Evolutionary conservation across 495 filamentous ascomycete genomes (phyloP).

Genomic region (Annulohypoxylon stygium): DNA sequence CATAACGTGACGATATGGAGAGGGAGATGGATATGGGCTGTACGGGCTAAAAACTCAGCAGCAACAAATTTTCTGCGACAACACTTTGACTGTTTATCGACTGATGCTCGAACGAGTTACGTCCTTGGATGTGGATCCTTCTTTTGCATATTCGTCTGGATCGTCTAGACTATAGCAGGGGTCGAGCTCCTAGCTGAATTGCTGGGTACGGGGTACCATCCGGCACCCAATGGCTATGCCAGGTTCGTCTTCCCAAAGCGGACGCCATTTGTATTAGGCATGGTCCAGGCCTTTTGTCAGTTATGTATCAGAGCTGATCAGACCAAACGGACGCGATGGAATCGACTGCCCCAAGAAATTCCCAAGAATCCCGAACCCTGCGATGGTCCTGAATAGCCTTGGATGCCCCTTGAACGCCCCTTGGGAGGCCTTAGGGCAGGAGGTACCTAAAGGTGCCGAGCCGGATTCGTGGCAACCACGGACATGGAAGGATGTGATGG

Average conservation of each 20-base stretch:
- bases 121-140: slow-evolving; percentile 28
- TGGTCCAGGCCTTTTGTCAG: slow-evolving; percentile 26
- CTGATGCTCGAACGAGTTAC: slow-evolving; percentile 43
- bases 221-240: slow-evolving; percentile 28
- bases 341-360: slow-evolving; percentile 12
- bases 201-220: slow-evolving; percentile 39
- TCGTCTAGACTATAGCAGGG: slow-evolving; percentile 27
- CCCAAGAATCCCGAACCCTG: slow-evolving; percentile 23
- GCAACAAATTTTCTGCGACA: slow-evolving; percentile 15
- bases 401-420: background rate
- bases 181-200: slow-evolving; percentile 24
- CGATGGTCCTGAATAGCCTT: background rate
- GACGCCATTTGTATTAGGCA: slow-evolving; percentile 26
- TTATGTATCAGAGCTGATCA: slow-evolving; percentile 11
- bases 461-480: slow-evolving; percentile 37
- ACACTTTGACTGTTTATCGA: slow-evolving; percentile 31
- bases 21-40: background rate
- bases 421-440: background rate
- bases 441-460: slow-evolving; percentile 36
- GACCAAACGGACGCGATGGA: slow-evolving; percentile 7
- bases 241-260: slow-evolving; percentile 10
- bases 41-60: slow-evolving; percentile 10
- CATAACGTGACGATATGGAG: slow-evolving; percentile 31
- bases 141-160: slow-evolving; percentile 24
- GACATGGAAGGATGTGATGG: slow-evolving; percentile 29